Base-by-base conservation (phyloP, 1,139 yeast species). In the Saccharomycopsis phalli region DNA sequence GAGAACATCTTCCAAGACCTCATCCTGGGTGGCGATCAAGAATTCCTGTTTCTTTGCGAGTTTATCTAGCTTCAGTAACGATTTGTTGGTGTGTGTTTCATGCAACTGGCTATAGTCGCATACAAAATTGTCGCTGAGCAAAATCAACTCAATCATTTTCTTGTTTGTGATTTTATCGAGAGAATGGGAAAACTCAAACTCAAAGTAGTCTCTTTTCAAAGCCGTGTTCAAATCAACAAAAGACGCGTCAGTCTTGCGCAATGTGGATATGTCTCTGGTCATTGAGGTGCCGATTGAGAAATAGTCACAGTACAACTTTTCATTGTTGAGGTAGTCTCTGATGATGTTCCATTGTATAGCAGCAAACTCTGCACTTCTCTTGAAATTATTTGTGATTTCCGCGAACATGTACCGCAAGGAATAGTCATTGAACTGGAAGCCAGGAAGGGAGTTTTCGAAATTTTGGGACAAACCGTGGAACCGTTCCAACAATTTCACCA, bases 141-240 rank as follows among this genome's bases (percentile, higher is more conserved):
- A 34, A 10, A 43, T 17, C 5, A 42, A 25, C 33, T 45, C 48
- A 19, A 45, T 35, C 19, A 40, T 37, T 31, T 40, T 45, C 16
- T 40, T 37, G 27, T 30, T 39, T 16, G 37, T 36, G 11, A 43
- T 44, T 13, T 30, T 19, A 17, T 44, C 47, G 10, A 11, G 11
- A 23, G 44, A 38, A 25, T 45, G 48, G 17, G 13, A 13, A 25
- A 45, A 40, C 21, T 44, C 40, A 28, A 45, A 43, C 29, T 45
- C 46, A 22, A 45, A 45, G 28, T 43, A 44, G 18, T 38, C 47
- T 29, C 48, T 32, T 23, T 40, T 37, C 8, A 45, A 25, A 13
- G 40, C 37, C 8, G 22, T 17, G 16, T 39, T 41, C 18, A 27
- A 3, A 23, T 31, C 10, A 37, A 45, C 35, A 17, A 13, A 30